Evolutionary conservation across 352 stramenopile genomes (phyloP), one percentile per base, ranked within the genome.

Genomic region (Pythium coloratum): DNA sequence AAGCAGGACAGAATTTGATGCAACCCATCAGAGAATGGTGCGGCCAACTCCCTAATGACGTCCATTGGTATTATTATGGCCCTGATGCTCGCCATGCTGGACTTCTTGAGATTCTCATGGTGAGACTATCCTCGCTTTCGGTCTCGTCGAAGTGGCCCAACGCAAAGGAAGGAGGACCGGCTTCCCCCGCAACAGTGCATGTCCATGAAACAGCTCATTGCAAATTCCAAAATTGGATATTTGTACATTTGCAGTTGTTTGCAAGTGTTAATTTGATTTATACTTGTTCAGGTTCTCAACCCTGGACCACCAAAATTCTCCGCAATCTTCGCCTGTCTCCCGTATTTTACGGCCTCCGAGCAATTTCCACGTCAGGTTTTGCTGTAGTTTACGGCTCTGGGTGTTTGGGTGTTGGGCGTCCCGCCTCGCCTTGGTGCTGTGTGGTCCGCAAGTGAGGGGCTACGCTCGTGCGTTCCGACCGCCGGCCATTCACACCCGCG

Each of bases 281-380:
- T 64, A 55, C 24, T 30, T 18, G 5, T 57, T 24, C 49, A 51
- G 16, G 12, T 65, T 33, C 30, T 2, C 47, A n/a, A 34, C 59
- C 6, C 1, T 66, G 60, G 55, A 73, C 59, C 61, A 68, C 60
- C 67, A 69, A 65, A 73, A 62, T 69, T 69, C 40, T 26, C 56
- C 55, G 67, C 55, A 66, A 55, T 42, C 36, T 40, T 63, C 28
- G 26, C 50, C 0, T 13, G 0, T 0, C 5, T 8, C 2, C 24
- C 26, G 59, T 67, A 67, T 59, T 59, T 67, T 67, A 59, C 58
- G 7, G 5, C 34, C 7, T 2, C 24, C 42, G 6, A 24, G 16
- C 0, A 8, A 9, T 49, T 62, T 26, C 50, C 33, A 33, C 44
- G 44, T 51, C 44, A 51, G 44, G 44, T 51, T 51, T n/a, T 42